Evolutionary conservation across 2,329 filamentous ascomycete species (phyloP), one percentile per base, ranked within the genome.

Genomic region (Nemania diffusa): DNA sequence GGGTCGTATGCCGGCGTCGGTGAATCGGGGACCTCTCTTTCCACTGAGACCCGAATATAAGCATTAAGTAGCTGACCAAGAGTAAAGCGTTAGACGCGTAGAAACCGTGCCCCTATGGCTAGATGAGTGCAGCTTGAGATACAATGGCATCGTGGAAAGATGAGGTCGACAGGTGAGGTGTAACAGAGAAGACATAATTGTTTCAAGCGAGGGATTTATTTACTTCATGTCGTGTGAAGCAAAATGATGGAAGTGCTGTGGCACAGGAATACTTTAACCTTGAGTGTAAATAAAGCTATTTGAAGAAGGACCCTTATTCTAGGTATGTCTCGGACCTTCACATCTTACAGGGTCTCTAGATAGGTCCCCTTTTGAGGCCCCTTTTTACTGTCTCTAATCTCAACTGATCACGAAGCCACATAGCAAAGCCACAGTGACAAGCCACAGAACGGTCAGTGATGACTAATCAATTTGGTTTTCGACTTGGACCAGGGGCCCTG

Each of bases 1-100:
- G 50, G 56, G 51, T 44, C 48, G 44, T 56, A 66, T 65, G 64
- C 57, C 67, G 67, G 69, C 57, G 56, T 68, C 67, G 69, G 69
- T 57, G 40, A 57, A 65, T 60, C 37, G 59, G 65, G 50, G 46
- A 44, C 24, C 42, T 67, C 46, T 22, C 52, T 51, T 42, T 22
- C 20, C 11, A 56, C n/a, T 53, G 27, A 26, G 20, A 57, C 8
- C 32, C 50, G 32, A 57, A 40, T 40, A 6, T 7, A 11, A 7
- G 24, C n/a, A 32, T 57, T 22, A 13, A 42, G n/a, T 15, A 24
- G 59, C 32, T 51, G 26, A 37, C 32, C 32, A 1, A 37, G 37
- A 11, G n/a, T 9, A 44, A 50, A 29, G 5, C 9, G 26, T 11
- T 9, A 34, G 26, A n/a, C 11, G 20, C 24, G 22, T 22, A 34